Evolutionary conservation across 2,329 filamentous ascomycete genomes (phyloP).

Genomic region (Stachybotrys elegans): DNA sequence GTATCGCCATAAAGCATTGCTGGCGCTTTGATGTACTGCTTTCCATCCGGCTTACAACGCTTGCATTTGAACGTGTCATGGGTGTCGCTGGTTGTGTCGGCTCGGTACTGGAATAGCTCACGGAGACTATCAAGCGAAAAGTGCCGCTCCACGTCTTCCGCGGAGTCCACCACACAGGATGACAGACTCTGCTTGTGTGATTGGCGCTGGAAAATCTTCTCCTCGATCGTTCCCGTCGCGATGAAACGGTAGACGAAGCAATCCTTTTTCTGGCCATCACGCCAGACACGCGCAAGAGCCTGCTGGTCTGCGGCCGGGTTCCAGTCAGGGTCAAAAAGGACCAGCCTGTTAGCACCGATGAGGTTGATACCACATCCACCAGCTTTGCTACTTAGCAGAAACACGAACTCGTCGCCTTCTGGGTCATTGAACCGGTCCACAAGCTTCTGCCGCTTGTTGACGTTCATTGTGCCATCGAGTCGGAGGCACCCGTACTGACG

Average conservation of each 20-base stretch:
- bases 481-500: constrained; percentile 81
- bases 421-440: constrained; percentile 98
- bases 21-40: constrained; percentile 81
- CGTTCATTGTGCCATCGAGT: constrained; percentile 95
- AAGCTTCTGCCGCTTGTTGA: constrained; percentile 93
- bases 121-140: constrained; percentile 87
- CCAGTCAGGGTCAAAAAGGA: constrained; percentile 97
- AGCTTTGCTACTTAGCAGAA: constrained; percentile 93
- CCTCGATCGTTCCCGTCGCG: constrained; percentile 93
- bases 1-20: constrained; percentile 98
- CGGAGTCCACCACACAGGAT: constrained; percentile 92
- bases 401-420: constrained; percentile 83
- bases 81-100: constrained; percentile 82
- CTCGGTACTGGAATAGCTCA: constrained; percentile 90
- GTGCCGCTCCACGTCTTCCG: constrained; percentile 94
- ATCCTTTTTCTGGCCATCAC: constrained; percentile 98
- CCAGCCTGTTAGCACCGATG: constrained; percentile 88
- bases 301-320: constrained; percentile 98
- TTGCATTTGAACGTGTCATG: constrained; percentile 99
- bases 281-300: constrained; percentile 94
- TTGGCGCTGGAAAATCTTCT: constrained; percentile 98
- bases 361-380: constrained; percentile 95
- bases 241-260: constrained; percentile 99
- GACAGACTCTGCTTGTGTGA: constrained; percentile 97
- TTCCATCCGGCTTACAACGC: constrained; percentile 81